Evolutionary conservation across 2,329 filamentous ascomycete species (phyloP).

Genomic region (Paecilomyces fulvus): DNA sequence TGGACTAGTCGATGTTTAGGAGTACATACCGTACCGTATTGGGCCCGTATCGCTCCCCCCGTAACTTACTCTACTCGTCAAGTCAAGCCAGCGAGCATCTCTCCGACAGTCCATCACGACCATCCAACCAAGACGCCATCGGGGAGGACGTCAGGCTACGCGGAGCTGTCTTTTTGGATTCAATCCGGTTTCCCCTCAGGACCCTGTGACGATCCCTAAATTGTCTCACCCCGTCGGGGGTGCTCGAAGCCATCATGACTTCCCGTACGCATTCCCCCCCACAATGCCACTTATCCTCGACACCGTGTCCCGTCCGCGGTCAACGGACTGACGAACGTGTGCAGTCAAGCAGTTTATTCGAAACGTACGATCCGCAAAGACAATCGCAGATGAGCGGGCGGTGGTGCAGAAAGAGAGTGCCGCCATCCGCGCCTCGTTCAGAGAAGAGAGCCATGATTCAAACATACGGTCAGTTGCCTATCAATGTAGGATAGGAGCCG

Average conservation of each 20-base stretch:
- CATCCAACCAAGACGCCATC: constrained; percentile 1
- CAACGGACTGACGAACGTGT: constrained; percentile 1
- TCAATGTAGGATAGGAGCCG: neutral
- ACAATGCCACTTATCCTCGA: constrained; percentile 8
- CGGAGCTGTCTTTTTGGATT: neutral
- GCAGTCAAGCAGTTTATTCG: constrained; percentile 99
- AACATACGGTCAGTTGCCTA: constrained; percentile 62
- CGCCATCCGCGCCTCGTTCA: constrained; percentile 91
- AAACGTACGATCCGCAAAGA: constrained; percentile 96
- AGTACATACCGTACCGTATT: neutral
- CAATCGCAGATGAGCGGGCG: constrained; percentile 94
- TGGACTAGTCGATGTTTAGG: neutral
- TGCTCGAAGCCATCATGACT: constrained; percentile 47
- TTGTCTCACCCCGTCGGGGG: constrained; percentile 28
- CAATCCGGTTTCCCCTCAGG: neutral
- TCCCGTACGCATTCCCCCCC: constrained; percentile 40
- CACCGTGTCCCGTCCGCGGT: constrained; percentile 1
- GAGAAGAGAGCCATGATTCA: constrained; percentile 91
- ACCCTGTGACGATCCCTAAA: constrained; percentile 1
- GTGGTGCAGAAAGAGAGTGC: constrained; percentile 99
- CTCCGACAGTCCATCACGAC: constrained; percentile 7
- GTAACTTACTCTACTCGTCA: neutral
- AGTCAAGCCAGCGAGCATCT: neutral
- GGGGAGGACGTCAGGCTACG: neutral
- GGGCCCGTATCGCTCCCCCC: neutral